These are phyloP conservation scores for Vigna hirtella DNA, from an alignment of 306 rosid genomes.

Conservation along the genomic window DNA sequence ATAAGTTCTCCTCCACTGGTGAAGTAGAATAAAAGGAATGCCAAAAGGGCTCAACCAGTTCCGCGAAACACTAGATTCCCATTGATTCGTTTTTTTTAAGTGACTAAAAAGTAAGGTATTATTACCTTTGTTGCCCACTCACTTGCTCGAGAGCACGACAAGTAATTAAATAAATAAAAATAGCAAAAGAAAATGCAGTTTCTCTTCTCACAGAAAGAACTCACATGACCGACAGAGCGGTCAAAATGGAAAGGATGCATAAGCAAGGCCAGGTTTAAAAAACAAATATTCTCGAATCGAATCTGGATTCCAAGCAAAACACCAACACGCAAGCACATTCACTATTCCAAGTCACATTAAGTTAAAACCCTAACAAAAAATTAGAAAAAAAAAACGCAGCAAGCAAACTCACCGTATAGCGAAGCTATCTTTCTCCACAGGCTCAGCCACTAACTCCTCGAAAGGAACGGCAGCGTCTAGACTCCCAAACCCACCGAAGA, in stretches of 20 bases:
- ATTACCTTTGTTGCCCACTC: slow-evolving; percentile 14
- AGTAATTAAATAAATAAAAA: slow-evolving; percentile 2
- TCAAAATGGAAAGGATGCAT: slow-evolving; percentile 20
- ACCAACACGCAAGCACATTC: slow-evolving; percentile 13
- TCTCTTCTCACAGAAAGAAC: slow-evolving; percentile 36
- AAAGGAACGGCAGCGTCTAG: slow-evolving; percentile 62
- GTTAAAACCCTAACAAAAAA: slow-evolving; percentile 30
- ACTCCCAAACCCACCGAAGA: slow-evolving; percentile 77
- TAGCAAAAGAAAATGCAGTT: slow-evolving; percentile 17
- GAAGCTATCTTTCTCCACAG: slow-evolving; percentile 47
- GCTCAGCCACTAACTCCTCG: slow-evolving; percentile 61
- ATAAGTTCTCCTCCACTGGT: slow-evolving; percentile 18
- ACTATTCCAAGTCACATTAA: slow-evolving; percentile 20
- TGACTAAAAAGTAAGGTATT: background rate
- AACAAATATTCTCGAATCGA: slow-evolving; percentile 47
- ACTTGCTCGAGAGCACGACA: background rate
- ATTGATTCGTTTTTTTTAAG: slow-evolving; percentile 5
- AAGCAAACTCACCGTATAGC: slow-evolving; percentile 48
- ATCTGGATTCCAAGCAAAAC: slow-evolving; percentile 38
- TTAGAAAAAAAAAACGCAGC: background rate
- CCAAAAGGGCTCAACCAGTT: slow-evolving; percentile 28
- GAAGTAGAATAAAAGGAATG: slow-evolving; percentile 40
- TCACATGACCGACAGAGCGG: slow-evolving; percentile 44
- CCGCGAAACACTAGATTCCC: slow-evolving; percentile 23
- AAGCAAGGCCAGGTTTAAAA: slow-evolving; percentile 22